A percentile compares a stretch with the other conserved stretches of the same genome.
Conservation (phyloP, 495 filamentous ascomycete species). For the Aspergillus incahuasiensis region DNA sequence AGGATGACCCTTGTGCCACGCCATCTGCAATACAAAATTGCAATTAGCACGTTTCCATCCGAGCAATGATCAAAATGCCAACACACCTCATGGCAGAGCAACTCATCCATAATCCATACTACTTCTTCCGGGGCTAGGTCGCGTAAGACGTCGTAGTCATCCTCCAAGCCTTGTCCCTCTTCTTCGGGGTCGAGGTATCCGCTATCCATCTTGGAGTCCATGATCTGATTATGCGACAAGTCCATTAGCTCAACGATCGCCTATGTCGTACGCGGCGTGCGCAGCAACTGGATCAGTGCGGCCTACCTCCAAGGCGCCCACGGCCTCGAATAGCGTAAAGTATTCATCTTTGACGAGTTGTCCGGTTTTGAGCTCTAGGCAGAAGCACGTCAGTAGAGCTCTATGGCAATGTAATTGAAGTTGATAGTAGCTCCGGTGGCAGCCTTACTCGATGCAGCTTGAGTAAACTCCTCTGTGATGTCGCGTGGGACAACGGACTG, state of each 20-base stretch:
- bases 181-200: slow-evolving; percentile 73
- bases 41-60: slow-evolving; percentile 17
- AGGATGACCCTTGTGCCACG: slow-evolving; percentile 92
- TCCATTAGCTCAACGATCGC: slow-evolving; percentile 4
- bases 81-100: slow-evolving; percentile 80
- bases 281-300: background rate
- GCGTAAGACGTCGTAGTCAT: slow-evolving; percentile 74
- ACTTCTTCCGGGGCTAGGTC: slow-evolving; percentile 72
- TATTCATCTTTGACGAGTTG: slow-evolving; percentile 89
- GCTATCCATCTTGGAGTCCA: slow-evolving; percentile 98
- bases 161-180: slow-evolving; percentile 57
- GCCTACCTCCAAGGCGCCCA: slow-evolving; percentile 88
- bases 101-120: slow-evolving; percentile 88
- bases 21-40: slow-evolving; percentile 57
- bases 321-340: slow-evolving; percentile 91
- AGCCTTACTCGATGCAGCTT: slow-evolving; percentile 62
- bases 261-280: background rate
- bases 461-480: slow-evolving; percentile 71
- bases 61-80: background rate
- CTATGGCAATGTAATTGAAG: background rate
- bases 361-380: slow-evolving; percentile 66
- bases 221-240: slow-evolving; percentile 58
- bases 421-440: background rate
- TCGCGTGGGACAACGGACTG: slow-evolving; percentile 57
- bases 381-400: background rate